Percentiles rank a stretch among this genome's conserved stretches.
Conservation (phyloP, 2,329 filamentous ascomycete species). For the Diaporthe sp. region DNA sequence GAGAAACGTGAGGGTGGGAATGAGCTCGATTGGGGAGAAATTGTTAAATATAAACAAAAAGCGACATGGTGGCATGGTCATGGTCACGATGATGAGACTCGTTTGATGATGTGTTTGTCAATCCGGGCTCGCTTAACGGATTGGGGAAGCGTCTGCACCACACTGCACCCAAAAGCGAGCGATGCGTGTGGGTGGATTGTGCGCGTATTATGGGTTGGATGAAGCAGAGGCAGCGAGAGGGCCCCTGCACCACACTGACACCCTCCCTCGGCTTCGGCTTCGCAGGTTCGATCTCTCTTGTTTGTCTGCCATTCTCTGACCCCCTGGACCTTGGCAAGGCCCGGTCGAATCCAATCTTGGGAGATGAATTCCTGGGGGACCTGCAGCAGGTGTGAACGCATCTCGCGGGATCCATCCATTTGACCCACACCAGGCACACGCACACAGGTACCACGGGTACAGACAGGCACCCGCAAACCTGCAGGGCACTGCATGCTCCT, state of each 20-base stretch:
- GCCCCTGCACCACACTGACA: constrained; percentile 22
- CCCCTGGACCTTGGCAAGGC: constrained; percentile 24
- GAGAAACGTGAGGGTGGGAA: not conserved
- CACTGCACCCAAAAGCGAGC: not conserved
- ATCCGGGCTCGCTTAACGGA: constrained; percentile 23
- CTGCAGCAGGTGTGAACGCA: constrained; percentile 34
- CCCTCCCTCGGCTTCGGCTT: constrained; percentile 34
- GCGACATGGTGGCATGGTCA: constrained; percentile 19
- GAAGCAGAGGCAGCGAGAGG: not conserved
- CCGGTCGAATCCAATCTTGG: constrained; percentile 19
- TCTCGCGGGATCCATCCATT: constrained; percentile 12
- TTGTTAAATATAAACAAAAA: constrained; percentile 33
- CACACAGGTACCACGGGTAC: not conserved
- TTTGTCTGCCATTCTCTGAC: not conserved
- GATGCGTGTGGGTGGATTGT: not conserved
- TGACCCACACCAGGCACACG: constrained; percentile 15
- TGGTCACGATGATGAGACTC: constrained; percentile 27
- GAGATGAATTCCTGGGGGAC: constrained; percentile 31
- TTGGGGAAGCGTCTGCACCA: not conserved
- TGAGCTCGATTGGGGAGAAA: not conserved
- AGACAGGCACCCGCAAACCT: constrained; percentile 8
- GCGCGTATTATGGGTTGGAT: not conserved
- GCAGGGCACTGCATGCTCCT: constrained; percentile 25
- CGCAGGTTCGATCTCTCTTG: constrained; percentile 17
- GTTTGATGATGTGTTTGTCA: constrained; percentile 25